These are phyloP conservation scores for Umbilicaria muhlenbergii DNA, from an alignment of 495 filamentous ascomycete genomes.

Conservation along the genomic window DNA sequence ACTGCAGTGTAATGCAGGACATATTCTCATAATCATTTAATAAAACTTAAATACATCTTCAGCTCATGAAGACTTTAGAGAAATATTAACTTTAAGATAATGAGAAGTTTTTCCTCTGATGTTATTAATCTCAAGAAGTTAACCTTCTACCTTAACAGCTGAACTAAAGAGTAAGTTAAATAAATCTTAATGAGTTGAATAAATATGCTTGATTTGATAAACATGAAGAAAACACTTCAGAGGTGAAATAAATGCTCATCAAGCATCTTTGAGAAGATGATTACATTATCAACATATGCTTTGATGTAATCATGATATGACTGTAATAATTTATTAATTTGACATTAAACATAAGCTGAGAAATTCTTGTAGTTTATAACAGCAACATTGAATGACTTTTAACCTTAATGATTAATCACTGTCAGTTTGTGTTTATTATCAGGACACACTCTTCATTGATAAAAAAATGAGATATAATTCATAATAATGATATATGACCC, in stretches of 20 bases:
- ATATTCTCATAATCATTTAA: neutral
- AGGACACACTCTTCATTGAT: constrained; percentile 1
- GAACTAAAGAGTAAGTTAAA: neutral
- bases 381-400: constrained; percentile 1
- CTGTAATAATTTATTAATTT: neutral
- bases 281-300: constrained; percentile 3
- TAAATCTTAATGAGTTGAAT: neutral
- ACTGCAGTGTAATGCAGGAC: constrained; percentile 1
- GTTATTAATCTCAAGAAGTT: neutral
- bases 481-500: constrained; percentile 4
- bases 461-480: constrained; percentile 1
- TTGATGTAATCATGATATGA: neutral
- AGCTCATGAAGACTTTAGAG: too few relatives aligned
- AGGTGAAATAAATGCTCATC: neutral
- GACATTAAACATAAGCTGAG: neutral
- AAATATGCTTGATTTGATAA: neutral
- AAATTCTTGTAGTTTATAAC: constrained; percentile 1
- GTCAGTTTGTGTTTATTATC: neutral
- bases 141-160: neutral
- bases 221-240: too few relatives aligned
- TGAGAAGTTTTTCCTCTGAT: neutral
- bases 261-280: constrained; percentile 1
- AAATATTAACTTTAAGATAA: too few relatives aligned
- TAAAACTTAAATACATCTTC: neutral
- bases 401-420: neutral